These are phyloP conservation scores for Boletus rubropictus DNA, from an alignment of 768 basidiomycete genomes.

Conservation along the genomic window DNA sequence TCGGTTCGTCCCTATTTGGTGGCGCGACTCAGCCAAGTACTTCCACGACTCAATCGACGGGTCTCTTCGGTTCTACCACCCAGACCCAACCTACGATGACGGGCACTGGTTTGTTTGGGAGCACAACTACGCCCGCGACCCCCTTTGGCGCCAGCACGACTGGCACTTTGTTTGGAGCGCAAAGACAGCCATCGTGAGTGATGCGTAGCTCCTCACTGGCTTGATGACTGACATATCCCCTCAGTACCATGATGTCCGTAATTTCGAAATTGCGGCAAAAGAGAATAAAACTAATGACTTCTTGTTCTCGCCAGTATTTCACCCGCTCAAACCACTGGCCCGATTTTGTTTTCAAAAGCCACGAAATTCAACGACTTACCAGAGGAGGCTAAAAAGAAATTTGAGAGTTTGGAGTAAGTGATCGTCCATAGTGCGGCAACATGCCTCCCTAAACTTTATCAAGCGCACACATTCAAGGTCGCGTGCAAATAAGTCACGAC, in stretches of 20 bases:
- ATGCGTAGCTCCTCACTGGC: not conserved
- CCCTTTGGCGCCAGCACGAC: conserved; percentile 2
- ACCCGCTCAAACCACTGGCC: conserved; percentile 26
- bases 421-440: not conserved
- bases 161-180: conserved; percentile 24
- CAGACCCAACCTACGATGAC: conserved; percentile 17
- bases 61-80: conserved; percentile 17
- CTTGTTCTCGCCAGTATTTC: conserved; percentile 21
- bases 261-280: not conserved
- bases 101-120: conserved; percentile 27
- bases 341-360: conserved; percentile 35
- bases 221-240: not conserved
- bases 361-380: conserved; percentile 84
- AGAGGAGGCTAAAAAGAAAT: conserved; percentile 54
- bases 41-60: conserved; percentile 8
- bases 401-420: conserved; percentile 70
- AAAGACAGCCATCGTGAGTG: conserved; percentile 31
- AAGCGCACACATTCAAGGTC: conserved; percentile 69
- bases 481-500: conserved; percentile 75
- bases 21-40: conserved; percentile 13
- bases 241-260: conserved; percentile 26
- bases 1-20: conserved; percentile 32
- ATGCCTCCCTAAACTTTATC: conserved; percentile 8
- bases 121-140: conserved; percentile 5
- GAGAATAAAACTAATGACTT: not conserved